These are phyloP conservation scores for Lentithecium fluviatile DNA, from an alignment of 495 filamentous ascomycete genomes.

Conservation along the genomic window DNA sequence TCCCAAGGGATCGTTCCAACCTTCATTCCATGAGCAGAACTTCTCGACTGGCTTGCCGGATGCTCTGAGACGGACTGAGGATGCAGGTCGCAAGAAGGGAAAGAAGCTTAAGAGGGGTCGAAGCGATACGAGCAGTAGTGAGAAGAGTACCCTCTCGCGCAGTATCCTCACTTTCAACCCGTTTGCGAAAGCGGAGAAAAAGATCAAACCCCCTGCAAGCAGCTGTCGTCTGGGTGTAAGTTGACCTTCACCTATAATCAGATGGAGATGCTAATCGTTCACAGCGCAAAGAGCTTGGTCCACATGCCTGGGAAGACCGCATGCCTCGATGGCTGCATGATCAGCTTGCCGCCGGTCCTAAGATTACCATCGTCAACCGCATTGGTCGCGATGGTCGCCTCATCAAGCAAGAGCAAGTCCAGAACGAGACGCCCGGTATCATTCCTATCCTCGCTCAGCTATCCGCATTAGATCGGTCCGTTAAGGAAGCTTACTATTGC, in stretches of 20 bases:
- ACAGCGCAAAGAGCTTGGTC: constrained; percentile 72
- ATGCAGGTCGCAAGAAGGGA: constrained; percentile 21
- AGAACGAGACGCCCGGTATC: constrained; percentile 67
- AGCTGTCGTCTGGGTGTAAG: constrained; percentile 16
- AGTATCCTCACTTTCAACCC: constrained; percentile 33
- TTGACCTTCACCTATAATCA: not conserved
- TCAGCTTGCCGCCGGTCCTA: constrained; percentile 64
- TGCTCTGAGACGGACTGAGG: constrained; percentile 11
- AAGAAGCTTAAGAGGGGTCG: constrained; percentile 19
- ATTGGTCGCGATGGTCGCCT: constrained; percentile 54
- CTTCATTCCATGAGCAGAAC: constrained; percentile 36
- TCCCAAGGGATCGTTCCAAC: constrained; percentile 2
- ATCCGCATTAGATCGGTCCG: constrained; percentile 62
- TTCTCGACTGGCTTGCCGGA: constrained; percentile 17
- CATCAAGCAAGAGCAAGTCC: constrained; percentile 48
- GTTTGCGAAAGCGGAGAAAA: constrained; percentile 21
- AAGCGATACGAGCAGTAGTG: constrained; percentile 18
- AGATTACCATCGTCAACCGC: constrained; percentile 55
- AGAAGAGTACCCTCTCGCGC: constrained; percentile 28
- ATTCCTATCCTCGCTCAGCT: constrained; percentile 71
- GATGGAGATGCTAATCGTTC: not conserved
- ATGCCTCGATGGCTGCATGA: constrained; percentile 82
- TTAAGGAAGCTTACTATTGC: constrained; percentile 75
- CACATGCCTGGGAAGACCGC: constrained; percentile 77
- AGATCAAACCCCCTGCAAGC: constrained; percentile 9